These are phyloP conservation scores for Lyophyllum semitale DNA, from an alignment of 768 basidiomycete species.

Conservation along the genomic window DNA sequence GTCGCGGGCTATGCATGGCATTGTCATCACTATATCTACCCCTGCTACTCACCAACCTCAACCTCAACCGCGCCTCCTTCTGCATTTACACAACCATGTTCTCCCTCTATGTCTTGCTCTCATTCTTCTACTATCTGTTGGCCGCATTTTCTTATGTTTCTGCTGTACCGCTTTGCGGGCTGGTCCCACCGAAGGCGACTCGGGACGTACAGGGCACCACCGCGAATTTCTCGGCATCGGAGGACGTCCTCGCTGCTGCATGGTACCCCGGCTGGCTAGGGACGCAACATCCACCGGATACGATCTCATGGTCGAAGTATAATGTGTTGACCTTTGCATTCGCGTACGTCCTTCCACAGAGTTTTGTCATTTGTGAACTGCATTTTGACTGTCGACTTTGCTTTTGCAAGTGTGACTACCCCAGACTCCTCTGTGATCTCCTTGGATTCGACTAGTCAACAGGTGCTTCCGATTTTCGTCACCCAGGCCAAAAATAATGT, in stretches of 20 bases:
- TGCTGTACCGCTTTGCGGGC: slow-evolving; percentile 33
- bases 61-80: background rate
- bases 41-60: background rate
- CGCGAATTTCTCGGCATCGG: slow-evolving; percentile 11
- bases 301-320: slow-evolving; percentile 59
- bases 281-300: slow-evolving; percentile 36
- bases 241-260: slow-evolving; percentile 45
- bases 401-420: slow-evolving; percentile 33
- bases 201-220: background rate
- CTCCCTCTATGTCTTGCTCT: slow-evolving; percentile 3
- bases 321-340: slow-evolving; percentile 49
- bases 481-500: slow-evolving; percentile 43
- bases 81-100: slow-evolving; percentile 3
- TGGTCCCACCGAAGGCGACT: slow-evolving; percentile 27
- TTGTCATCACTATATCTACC: slow-evolving; percentile 4
- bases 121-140: slow-evolving; percentile 23
- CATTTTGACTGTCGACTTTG: background rate
- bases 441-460: slow-evolving; percentile 43
- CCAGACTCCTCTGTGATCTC: slow-evolving; percentile 32
- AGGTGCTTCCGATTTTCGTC: slow-evolving; percentile 58
- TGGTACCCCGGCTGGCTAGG: slow-evolving; percentile 62
- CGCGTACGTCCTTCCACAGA: slow-evolving; percentile 34
- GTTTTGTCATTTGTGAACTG: background rate
- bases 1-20: slow-evolving; percentile 1
- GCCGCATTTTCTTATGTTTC: slow-evolving; percentile 23